These are phyloP conservation scores for Emericellopsis cladophorae DNA, from an alignment of 2,329 filamentous ascomycete species.

Conservation along the genomic window DNA sequence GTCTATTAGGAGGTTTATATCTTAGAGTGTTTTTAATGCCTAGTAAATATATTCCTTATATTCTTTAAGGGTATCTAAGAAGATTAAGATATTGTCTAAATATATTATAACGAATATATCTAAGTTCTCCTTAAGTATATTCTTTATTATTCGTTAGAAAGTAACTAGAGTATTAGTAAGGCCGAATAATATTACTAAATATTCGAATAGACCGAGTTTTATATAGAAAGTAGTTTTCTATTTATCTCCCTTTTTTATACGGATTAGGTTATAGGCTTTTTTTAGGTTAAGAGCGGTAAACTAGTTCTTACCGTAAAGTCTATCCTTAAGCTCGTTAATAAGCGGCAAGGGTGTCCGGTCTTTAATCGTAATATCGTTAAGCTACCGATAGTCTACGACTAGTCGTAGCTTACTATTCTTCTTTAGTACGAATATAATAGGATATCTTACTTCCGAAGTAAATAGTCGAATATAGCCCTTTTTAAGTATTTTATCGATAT, in stretches of 20 bases:
- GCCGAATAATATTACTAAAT: constrained; percentile 9
- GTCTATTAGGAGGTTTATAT: background rate
- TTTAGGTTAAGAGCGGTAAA: no score
- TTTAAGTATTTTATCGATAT: no score
- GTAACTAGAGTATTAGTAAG: constrained; percentile 6
- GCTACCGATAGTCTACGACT: background rate
- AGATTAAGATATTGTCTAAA: background rate
- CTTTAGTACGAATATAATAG: no score
- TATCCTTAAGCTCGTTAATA: background rate
- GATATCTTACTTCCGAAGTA: no score
- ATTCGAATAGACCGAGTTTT: background rate
- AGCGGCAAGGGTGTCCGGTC: background rate
- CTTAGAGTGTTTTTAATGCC: background rate
- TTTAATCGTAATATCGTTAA: background rate
- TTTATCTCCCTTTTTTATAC: background rate
- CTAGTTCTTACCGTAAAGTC: background rate
- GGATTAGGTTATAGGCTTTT: background rate
- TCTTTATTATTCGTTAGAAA: constrained; percentile 5
- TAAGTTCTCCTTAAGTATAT: constrained; percentile 2
- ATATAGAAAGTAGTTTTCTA: no score
- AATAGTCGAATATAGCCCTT: no score
- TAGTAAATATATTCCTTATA: constrained; percentile 1
- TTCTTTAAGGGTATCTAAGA: constrained; percentile 1
- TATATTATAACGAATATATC: background rate
- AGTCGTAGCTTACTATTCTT: background rate